These are phyloP conservation scores for Botryotinia calthae DNA, from an alignment of 2,329 filamentous ascomycete species.

Conservation along the genomic window DNA sequence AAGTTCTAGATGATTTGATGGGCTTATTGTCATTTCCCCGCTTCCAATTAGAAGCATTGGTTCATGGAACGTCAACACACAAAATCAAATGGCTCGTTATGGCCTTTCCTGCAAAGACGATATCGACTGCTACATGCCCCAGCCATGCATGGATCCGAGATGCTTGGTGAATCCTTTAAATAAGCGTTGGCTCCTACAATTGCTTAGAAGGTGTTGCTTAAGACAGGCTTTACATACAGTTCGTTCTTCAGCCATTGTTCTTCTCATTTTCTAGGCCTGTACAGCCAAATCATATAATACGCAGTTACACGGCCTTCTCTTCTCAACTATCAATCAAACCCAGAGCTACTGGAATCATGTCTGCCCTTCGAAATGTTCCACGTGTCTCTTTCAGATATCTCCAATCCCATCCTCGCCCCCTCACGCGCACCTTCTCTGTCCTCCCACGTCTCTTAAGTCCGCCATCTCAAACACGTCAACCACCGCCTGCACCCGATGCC, in stretches of 20 bases:
- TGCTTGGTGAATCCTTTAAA: background rate
- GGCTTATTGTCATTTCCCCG: background rate
- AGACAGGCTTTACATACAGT: background rate
- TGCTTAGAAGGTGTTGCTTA: background rate
- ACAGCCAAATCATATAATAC: background rate
- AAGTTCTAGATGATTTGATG: background rate
- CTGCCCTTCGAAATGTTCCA: slow-evolving; percentile 9
- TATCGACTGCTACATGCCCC: background rate
- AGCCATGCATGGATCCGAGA: background rate
- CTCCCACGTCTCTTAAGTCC: slow-evolving; percentile 10
- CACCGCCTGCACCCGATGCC: slow-evolving; percentile 25
- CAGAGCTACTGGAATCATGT: background rate
- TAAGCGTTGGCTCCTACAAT: background rate
- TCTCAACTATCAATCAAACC: background rate
- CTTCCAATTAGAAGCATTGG: background rate
- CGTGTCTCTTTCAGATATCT: slow-evolving; percentile 8
- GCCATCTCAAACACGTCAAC: slow-evolving; percentile 14
- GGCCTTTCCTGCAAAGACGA: background rate
- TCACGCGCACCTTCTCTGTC: slow-evolving; percentile 20
- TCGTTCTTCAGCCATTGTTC: background rate
- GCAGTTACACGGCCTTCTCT: background rate
- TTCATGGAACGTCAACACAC: background rate
- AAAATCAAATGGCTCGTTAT: background rate
- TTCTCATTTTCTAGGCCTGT: background rate
- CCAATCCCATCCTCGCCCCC: background rate